A percentile compares a stretch with the other conserved stretches of the same genome.
These are phyloP conservation scores for Parasitella parasitica DNA, from an alignment of 371 early-diverging fungal genomes.

Conservation along the genomic window DNA sequence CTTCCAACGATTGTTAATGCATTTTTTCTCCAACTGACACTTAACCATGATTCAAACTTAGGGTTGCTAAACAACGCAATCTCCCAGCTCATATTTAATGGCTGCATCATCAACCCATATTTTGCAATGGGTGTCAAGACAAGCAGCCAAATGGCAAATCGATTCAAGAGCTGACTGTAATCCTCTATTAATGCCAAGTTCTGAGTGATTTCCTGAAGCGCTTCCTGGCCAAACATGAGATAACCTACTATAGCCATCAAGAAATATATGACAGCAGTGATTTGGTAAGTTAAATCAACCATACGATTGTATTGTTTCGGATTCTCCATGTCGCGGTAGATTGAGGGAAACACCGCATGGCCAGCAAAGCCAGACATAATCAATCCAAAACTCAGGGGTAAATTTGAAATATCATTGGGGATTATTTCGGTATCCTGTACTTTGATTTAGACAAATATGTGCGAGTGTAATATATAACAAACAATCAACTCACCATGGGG, in stretches of 20 bases:
- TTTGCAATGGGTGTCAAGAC: conserved; percentile 67
- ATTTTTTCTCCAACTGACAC: conserved; percentile 6
- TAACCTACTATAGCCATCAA: conserved; percentile 57
- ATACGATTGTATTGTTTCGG: conserved; percentile 48
- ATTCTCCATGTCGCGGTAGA: conserved; percentile 67
- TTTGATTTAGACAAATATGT: not conserved
- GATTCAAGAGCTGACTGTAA: conserved; percentile 47
- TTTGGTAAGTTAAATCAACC: conserved; percentile 40
- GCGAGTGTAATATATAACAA: not conserved
- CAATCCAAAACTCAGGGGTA: conserved; percentile 41
- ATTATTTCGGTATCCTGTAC: conserved; percentile 33
- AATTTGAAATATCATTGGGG: conserved; percentile 26
- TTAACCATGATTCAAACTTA: conserved; percentile 14
- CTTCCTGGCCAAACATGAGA: conserved; percentile 71
- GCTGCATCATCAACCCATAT: conserved; percentile 57
- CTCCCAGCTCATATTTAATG: conserved; percentile 54
- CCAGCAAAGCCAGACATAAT: conserved; percentile 50
- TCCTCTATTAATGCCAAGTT: conserved; percentile 54
- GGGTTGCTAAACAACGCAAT: conserved; percentile 23
- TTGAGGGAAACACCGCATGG: conserved; percentile 67
- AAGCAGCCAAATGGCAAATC: conserved; percentile 53
- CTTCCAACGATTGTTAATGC: conserved; percentile 13
- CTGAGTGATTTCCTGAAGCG: conserved; percentile 65
- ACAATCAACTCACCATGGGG: conserved; percentile 35
- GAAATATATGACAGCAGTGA: conserved; percentile 30